phyloP scores from a whole-genome alignment of 805 yeast species.

The Hyphopichia homilentoma region DNA sequence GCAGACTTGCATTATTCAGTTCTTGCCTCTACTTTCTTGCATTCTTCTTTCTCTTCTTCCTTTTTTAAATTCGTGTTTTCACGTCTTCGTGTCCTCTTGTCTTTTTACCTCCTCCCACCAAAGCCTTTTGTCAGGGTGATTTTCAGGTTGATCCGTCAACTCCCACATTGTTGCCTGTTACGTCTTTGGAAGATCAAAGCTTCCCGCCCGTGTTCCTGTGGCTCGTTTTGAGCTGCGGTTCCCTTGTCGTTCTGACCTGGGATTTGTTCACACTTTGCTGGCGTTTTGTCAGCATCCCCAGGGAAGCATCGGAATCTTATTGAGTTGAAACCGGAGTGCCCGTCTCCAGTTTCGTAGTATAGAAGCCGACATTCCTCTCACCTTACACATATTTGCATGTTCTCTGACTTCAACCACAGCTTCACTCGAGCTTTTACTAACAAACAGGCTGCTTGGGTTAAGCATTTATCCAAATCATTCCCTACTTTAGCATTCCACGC shows the following conservation, averaged over 20 bases:
- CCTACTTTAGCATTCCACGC: constrained; percentile 99
- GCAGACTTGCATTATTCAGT: constrained; percentile 4
- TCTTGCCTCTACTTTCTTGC: constrained; percentile 2
- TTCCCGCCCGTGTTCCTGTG: constrained; percentile 47
- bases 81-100: constrained; percentile 2
- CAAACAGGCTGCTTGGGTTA: constrained; percentile 95
- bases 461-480: constrained; percentile 81
- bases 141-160: constrained; percentile 35
- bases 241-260: constrained; percentile 33
- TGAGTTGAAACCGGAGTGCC: constrained; percentile 70
- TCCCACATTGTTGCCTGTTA: constrained; percentile 76
- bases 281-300: constrained; percentile 41
- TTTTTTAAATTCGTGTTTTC: constrained; percentile 5
- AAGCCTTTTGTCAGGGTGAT: constrained; percentile 81
- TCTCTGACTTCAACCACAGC: background rate
- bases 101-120: constrained; percentile 44
- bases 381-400: constrained; percentile 1
- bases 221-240: constrained; percentile 46
- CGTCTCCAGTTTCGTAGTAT: constrained; percentile 68
- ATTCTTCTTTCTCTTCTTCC: constrained; percentile 7
- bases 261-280: constrained; percentile 28
- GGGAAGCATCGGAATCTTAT: constrained; percentile 56
- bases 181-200: constrained; percentile 89
- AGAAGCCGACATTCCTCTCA: constrained; percentile 67
- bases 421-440: constrained; percentile 10